These are phyloP conservation scores for Citrullus colocynthis DNA, from an alignment of 306 rosid genomes.

Conservation along the genomic window DNA sequence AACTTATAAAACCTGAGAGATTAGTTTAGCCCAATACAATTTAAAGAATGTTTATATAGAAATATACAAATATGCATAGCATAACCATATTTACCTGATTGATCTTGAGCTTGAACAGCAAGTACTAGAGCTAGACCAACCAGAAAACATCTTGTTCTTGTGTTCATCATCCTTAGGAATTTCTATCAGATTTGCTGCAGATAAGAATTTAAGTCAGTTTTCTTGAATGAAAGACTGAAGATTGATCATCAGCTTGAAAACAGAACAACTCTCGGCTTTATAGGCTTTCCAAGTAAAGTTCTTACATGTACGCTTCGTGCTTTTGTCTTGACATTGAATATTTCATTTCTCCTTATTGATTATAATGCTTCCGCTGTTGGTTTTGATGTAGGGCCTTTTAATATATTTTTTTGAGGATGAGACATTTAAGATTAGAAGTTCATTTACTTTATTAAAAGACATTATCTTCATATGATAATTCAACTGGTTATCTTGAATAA, in stretches of 20 bases:
- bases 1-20: constrained; percentile 19
- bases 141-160: not conserved
- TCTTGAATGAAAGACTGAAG: not conserved
- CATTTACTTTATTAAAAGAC: not conserved
- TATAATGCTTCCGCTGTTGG: not conserved
- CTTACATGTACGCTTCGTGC: too few relatives aligned
- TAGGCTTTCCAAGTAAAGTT: too few relatives aligned
- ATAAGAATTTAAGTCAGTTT: not conserved
- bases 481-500: not conserved
- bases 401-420: too few relatives aligned
- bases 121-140: not conserved
- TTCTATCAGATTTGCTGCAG: not conserved
- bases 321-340: too few relatives aligned
- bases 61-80: not conserved
- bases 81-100: not conserved
- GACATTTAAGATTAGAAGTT: not conserved
- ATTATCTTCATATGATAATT: not conserved
- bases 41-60: not conserved
- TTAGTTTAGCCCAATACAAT: not conserved
- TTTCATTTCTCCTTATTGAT: not conserved
- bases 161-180: not conserved
- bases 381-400: too few relatives aligned
- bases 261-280: too few relatives aligned
- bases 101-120: not conserved
- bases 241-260: too few relatives aligned